Conservation (phyloP, 352 stramenopile species). For the Chrysophaeum taylorii region DNA sequence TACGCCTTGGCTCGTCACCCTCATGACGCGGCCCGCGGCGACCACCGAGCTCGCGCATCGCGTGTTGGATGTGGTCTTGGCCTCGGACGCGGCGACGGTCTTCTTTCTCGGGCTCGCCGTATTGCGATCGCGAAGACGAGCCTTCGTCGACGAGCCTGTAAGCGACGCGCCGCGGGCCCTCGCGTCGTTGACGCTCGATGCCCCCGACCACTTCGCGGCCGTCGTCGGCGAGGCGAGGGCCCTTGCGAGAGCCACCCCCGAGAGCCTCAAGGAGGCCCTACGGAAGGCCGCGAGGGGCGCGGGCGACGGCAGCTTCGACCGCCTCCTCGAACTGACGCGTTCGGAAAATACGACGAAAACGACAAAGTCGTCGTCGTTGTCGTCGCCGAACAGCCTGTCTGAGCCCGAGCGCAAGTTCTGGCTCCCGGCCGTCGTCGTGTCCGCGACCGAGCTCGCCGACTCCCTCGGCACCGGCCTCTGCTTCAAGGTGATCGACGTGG, state of each 20-base stretch:
- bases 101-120: background rate
- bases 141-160: background rate
- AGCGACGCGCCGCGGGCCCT: background rate
- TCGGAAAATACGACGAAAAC: no score
- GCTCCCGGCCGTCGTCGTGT: background rate
- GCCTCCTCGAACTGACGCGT: no score
- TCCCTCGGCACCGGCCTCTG: background rate
- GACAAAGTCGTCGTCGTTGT: no score
- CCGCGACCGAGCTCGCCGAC: background rate
- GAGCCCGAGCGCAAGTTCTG: no score
- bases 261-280: background rate
- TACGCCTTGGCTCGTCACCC: slow-evolving; percentile 30
- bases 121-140: background rate
- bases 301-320: no score
- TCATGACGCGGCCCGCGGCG: slow-evolving; percentile 15
- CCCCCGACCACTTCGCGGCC: background rate
- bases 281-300: background rate
- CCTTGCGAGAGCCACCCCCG: background rate
- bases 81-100: background rate
- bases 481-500: background rate
- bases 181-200: background rate
- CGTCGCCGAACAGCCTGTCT: no score
- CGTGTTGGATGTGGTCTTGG: background rate
- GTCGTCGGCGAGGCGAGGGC: background rate
- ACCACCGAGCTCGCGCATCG: background rate